Percentiles rank a stretch among this genome's conserved stretches.
Conservation (phyloP, 2,329 filamentous ascomycete genomes). For the Cordyceps cateniannulata region DNA sequence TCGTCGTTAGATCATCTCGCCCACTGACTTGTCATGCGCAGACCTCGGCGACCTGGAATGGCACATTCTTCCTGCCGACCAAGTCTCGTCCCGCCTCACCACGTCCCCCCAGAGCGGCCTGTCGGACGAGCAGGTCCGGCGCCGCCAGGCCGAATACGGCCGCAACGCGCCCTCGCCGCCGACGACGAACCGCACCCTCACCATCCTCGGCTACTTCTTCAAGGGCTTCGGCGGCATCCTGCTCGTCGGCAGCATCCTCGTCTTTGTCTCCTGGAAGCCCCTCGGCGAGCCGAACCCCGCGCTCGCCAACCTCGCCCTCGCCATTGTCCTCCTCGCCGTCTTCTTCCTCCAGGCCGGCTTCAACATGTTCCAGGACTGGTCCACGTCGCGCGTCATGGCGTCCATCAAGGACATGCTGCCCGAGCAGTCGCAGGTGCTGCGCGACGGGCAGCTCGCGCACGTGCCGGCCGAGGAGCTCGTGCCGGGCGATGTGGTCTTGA, state of each 20-base stretch:
- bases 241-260: constrained; percentile 60
- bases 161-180: constrained; percentile 61
- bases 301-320: constrained; percentile 63
- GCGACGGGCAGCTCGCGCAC: constrained; percentile 47
- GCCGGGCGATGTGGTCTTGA: constrained; percentile 61
- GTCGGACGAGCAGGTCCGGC: constrained; percentile 48
- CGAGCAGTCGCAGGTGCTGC: constrained; percentile 59
- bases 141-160: constrained; percentile 54
- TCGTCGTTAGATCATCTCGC: too few relatives aligned
- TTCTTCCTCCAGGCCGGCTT: constrained; percentile 65
- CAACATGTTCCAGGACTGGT: constrained; percentile 69
- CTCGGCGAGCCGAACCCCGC: constrained; percentile 61
- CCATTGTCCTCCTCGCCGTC: constrained; percentile 64
- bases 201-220: constrained; percentile 65
- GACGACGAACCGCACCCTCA: constrained; percentile 51
- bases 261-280: constrained; percentile 72
- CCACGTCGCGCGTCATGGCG: constrained; percentile 68
- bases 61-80: constrained; percentile 54
- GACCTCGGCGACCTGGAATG: constrained; percentile 60
- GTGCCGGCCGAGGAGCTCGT: constrained; percentile 56
- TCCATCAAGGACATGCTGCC: constrained; percentile 78
- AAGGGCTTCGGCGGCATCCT: constrained; percentile 70
- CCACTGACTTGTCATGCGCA: constrained; percentile 20
- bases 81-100: constrained; percentile 53
- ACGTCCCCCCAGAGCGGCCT: constrained; percentile 53